Conservation (phyloP, 352 stramenopile species). For the Pythium aphanidermatum region DNA sequence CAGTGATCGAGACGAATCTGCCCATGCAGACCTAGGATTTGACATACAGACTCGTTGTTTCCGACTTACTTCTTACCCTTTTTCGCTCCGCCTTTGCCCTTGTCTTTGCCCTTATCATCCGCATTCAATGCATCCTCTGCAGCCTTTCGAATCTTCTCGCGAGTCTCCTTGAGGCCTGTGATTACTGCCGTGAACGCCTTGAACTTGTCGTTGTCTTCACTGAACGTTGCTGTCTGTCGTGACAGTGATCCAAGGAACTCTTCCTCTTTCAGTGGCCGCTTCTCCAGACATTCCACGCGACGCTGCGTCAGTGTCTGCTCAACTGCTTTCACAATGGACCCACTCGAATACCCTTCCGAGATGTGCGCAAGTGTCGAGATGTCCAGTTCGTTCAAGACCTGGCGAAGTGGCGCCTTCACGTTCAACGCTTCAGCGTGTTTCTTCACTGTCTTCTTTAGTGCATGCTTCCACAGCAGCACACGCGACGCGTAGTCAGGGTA, state of each 20-base stretch:
- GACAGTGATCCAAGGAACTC: constrained; percentile 85
- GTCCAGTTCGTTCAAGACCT: constrained; percentile 54
- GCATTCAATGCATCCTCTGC: constrained; percentile 48
- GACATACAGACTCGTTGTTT: neutral
- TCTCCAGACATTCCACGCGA: constrained; percentile 72
- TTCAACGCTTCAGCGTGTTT: constrained; percentile 25
- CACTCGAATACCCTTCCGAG: constrained; percentile 88
- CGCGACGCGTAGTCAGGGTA: constrained; percentile 90
- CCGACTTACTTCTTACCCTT: constrained; percentile 58
- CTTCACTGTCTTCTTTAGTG: constrained; percentile 51
- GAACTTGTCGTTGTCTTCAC: constrained; percentile 70
- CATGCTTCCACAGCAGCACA: constrained; percentile 85
- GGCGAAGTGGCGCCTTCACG: constrained; percentile 18
- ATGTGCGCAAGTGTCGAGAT: constrained; percentile 88
- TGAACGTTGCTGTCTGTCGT: constrained; percentile 52
- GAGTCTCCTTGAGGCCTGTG: constrained; percentile 66
- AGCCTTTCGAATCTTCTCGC: constrained; percentile 59
- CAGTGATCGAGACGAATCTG: constrained; percentile 1
- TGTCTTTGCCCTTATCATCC: constrained; percentile 63
- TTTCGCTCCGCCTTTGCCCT: constrained; percentile 43
- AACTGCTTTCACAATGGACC: constrained; percentile 74
- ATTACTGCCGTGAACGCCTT: constrained; percentile 69
- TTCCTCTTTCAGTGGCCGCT: constrained; percentile 65
- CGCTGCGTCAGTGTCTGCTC: constrained; percentile 73
- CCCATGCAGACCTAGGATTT: neutral